phyloP scores from a whole-genome alignment of 2,329 filamentous ascomycete species.

The Lomentospora prolificans region DNA sequence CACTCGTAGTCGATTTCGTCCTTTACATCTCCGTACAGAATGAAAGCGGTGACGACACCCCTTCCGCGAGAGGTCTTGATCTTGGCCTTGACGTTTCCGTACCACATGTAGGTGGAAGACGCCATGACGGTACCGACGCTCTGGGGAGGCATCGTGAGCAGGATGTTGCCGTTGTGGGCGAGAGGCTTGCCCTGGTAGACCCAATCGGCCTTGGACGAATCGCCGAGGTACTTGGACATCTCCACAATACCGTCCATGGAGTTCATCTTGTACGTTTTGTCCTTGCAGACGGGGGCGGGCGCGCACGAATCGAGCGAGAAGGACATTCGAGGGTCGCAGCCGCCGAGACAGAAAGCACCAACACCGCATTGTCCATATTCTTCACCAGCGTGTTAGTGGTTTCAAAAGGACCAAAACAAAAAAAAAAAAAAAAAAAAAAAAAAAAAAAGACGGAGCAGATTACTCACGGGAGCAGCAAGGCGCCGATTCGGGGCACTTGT shows the following conservation, averaged over 20 bases:
- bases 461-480: slow-evolving; percentile 71
- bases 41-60: slow-evolving; percentile 96
- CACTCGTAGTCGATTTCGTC: slow-evolving; percentile 98
- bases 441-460: neutral
- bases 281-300: slow-evolving; percentile 72
- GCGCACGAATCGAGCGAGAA: slow-evolving; percentile 76
- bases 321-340: slow-evolving; percentile 83
- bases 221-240: slow-evolving; percentile 78
- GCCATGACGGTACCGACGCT: slow-evolving; percentile 83
- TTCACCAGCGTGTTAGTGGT: slow-evolving; percentile 25
- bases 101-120: slow-evolving; percentile 86
- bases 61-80: slow-evolving; percentile 75
- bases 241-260: slow-evolving; percentile 58
- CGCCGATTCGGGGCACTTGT: slow-evolving; percentile 60
- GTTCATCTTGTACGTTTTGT: slow-evolving; percentile 62
- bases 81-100: slow-evolving; percentile 79
- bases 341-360: slow-evolving; percentile 90
- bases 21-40: slow-evolving; percentile 88
- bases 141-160: slow-evolving; percentile 82
- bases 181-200: slow-evolving; percentile 72
- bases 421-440: neutral
- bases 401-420: neutral
- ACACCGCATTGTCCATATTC: slow-evolving; percentile 90
- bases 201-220: slow-evolving; percentile 74
- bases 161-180: slow-evolving; percentile 55